These are phyloP conservation scores for Penicillium alfredii DNA, from an alignment of 495 filamentous ascomycete genomes.

Conservation along the genomic window DNA sequence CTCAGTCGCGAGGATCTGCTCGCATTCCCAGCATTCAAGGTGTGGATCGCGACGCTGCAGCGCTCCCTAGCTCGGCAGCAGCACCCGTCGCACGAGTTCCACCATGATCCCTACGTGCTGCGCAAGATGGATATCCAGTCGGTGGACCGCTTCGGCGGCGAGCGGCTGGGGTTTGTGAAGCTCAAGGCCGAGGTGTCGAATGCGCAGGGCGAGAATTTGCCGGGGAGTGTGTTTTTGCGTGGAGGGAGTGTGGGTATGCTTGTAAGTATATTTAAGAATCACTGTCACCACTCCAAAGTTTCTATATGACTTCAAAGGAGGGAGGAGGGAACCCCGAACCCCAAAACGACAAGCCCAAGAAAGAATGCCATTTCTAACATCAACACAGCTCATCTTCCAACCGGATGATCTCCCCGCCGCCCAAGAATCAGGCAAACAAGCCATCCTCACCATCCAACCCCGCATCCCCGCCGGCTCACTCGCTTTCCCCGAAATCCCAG, in stretches of 20 bases:
- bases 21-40: constrained; percentile 63
- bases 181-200: constrained; percentile 62
- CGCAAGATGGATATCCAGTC: constrained; percentile 66
- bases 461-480: constrained; percentile 74
- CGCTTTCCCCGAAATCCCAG: constrained; percentile 72
- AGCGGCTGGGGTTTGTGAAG: constrained; percentile 72
- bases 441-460: constrained; percentile 75
- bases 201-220: constrained; percentile 55
- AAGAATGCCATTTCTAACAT: too few relatives aligned
- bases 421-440: constrained; percentile 52
- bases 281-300: too few relatives aligned
- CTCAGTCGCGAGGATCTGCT: constrained; percentile 60
- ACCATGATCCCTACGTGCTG: constrained; percentile 62
- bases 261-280: constrained; percentile 32
- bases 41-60: constrained; percentile 65
- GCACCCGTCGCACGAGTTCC: constrained; percentile 59
- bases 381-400: constrained; percentile 55
- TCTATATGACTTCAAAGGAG: too few relatives aligned
- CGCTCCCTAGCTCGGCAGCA: constrained; percentile 59
- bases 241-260: constrained; percentile 81
- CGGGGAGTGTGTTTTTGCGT: constrained; percentile 73
- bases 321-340: too few relatives aligned
- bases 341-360: too few relatives aligned
- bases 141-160: constrained; percentile 62
- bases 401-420: constrained; percentile 53